A percentile compares a stretch with the other conserved stretches of the same genome.
Conservation (phyloP, 2,329 filamentous ascomycete species). For the Diaporthe vexans region DNA sequence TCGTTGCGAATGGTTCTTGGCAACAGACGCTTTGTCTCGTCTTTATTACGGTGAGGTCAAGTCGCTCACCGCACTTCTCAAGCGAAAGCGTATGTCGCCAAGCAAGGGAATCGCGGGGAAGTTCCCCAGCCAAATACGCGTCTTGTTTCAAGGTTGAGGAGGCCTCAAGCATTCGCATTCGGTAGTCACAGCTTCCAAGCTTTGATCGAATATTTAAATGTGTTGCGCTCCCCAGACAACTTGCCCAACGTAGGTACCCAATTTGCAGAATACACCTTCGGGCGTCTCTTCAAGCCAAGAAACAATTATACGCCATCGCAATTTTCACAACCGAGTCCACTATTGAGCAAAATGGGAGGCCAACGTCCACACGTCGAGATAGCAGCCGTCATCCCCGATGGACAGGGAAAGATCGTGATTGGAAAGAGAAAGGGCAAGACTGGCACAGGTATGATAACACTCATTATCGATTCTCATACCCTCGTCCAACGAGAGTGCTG, state of each 20-base stretch:
- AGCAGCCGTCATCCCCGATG: slow-evolving; percentile 56
- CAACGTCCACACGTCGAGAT: slow-evolving; percentile 58
- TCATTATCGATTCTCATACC: too few relatives aligned
- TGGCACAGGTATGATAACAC: slow-evolving; percentile 54
- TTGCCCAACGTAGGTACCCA: too few relatives aligned
- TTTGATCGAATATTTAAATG: slow-evolving; percentile 2
- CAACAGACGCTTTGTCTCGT: slow-evolving; percentile 1
- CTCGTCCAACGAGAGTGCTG: neutral
- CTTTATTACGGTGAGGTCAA: slow-evolving; percentile 15
- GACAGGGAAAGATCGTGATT: slow-evolving; percentile 55
- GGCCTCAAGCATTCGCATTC: neutral
- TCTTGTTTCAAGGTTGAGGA: slow-evolving; percentile 24
- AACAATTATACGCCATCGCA: neutral
- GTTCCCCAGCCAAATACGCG: slow-evolving; percentile 11
- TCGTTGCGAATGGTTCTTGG: slow-evolving; percentile 6
- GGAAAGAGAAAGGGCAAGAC: slow-evolving; percentile 61
- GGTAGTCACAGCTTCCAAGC: neutral
- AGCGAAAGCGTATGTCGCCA: slow-evolving; percentile 3
- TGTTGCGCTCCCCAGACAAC: neutral
- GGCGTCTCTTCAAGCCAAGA: neutral
- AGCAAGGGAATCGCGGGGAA: neutral
- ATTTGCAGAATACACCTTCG: neutral
- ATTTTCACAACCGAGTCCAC: neutral
- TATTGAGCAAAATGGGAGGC: neutral
- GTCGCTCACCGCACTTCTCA: slow-evolving; percentile 13